Evolutionary conservation across 352 stramenopile genomes (phyloP).

Genomic region (Phytophthora hybrid): DNA sequence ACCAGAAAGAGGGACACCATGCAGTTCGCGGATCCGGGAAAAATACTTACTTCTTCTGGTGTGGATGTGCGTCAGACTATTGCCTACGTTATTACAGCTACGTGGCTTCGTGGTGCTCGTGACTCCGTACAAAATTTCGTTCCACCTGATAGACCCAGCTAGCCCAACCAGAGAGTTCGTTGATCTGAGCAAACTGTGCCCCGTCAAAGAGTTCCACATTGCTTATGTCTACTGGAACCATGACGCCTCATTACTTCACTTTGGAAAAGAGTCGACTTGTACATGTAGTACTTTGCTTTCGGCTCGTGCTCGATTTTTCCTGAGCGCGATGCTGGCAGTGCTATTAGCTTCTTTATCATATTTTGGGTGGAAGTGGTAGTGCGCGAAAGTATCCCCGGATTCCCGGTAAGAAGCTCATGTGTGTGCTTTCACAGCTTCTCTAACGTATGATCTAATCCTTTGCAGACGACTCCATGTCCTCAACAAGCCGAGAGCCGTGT

Average conservation of each 20-base stretch:
- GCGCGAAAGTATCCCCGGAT: no score
- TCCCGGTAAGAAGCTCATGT: no score
- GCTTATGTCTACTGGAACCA: constrained; percentile 35
- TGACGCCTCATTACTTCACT: constrained; percentile 21
- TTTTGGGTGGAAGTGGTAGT: no score
- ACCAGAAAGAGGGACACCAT: neutral
- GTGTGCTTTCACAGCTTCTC: neutral
- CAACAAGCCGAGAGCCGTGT: constrained; percentile 84
- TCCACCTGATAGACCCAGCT: constrained; percentile 5
- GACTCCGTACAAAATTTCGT: constrained; percentile 32
- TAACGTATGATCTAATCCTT: constrained; percentile 44
- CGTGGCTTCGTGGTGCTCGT: constrained; percentile 31
- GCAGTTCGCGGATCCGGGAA: neutral
- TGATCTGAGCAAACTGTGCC: constrained; percentile 18
- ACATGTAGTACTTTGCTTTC: neutral
- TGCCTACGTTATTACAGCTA: constrained; percentile 40
- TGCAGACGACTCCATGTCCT: constrained; percentile 83
- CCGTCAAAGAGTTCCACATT: constrained; percentile 22
- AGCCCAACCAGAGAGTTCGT: neutral
- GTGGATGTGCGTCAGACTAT: constrained; percentile 23
- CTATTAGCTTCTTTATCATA: no score
- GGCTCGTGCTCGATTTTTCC: no score
- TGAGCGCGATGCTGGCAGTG: no score
- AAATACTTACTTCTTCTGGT: constrained; percentile 18
- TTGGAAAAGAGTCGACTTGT: constrained; percentile 7